Percentiles rank a stretch among this genome's conserved stretches.
Evolutionary conservation across 345 rosid genomes (phyloP).

Genomic region (Citrus mangshanensis): DNA sequence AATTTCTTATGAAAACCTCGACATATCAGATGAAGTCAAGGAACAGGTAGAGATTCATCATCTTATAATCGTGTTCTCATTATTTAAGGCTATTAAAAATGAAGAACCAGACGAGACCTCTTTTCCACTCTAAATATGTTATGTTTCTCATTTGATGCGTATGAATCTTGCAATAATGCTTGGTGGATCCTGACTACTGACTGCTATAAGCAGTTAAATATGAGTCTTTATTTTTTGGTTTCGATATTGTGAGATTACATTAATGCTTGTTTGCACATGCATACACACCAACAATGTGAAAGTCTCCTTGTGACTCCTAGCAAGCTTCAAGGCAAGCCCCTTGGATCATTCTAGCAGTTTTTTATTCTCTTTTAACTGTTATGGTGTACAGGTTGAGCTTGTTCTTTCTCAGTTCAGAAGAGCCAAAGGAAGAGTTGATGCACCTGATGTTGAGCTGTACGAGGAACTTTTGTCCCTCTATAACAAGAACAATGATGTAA

Average conservation of each 20-base stretch:
- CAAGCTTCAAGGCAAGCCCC: constrained; percentile 1
- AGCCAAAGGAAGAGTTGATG: constrained; percentile 82
- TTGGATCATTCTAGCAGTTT: background rate
- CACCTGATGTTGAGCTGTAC: constrained; percentile 53
- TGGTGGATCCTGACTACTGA: background rate
- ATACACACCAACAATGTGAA: background rate
- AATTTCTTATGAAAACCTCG: constrained; percentile 67
- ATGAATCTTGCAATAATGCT: constrained; percentile 5
- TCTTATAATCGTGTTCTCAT: background rate
- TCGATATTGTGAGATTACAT: background rate
- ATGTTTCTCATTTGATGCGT: background rate
- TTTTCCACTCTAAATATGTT: background rate
- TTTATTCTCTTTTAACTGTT: constrained; percentile 4
- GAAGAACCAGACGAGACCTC: background rate
- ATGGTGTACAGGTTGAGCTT: constrained; percentile 67
- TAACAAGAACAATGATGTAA: constrained; percentile 44
- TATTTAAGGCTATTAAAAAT: background rate
- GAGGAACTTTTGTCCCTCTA: constrained; percentile 64
- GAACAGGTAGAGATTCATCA: constrained; percentile 62
- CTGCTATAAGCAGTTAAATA: background rate
- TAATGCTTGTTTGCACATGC: background rate
- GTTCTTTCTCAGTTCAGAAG: constrained; percentile 81
- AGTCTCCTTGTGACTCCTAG: background rate
- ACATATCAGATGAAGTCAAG: constrained; percentile 95
- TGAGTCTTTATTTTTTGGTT: background rate